Evolutionary conservation across 805 yeast species (phyloP), one percentile per base, ranked within the genome.

Genomic region (Metschnikowia amazonensis): DNA sequence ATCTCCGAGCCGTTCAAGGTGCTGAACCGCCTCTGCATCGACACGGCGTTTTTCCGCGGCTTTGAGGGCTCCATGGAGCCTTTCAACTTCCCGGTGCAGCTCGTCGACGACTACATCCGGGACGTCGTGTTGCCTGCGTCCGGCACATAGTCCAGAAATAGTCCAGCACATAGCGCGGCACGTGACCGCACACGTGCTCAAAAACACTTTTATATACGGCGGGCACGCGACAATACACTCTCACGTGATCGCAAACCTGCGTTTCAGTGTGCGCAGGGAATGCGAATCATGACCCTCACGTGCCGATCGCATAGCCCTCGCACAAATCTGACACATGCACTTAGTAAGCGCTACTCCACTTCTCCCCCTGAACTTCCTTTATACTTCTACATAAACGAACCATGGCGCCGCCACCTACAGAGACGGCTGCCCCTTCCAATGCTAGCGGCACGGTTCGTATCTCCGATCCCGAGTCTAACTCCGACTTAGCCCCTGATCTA

Each of bases 1-100:
- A 39, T 33, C 37, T 44, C 49, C 9, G 44, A 23, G 18, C 47
- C 44, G 28, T 27, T 52, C 11, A 36, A 14, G 32, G 35, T 52
- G 37, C 45, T 48, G 21, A 28, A 36, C n/a, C 13, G 32, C 6
- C 30, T 52, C 5, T 31, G 27, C 20, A 30, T 52, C 24, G 50
- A 48, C 47, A 52, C 56, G 2, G 31, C 39, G 3, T 50, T 52
- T 34, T 44, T 52, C 39, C 44, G 46, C 23, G 35, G 42, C 32
- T 50, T 40, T 25, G 56, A 50, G 38, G 35, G 39, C 5, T 30
- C 39, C 23, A 31, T 45, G 24, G 47, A 43, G 32, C 49, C 48
- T 5, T 52, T 47, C 34, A 24, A 49, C 21, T 50, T 50, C 30
- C 21, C 43, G 9, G 27, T 13, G 16, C 44, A 41, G 16, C 40